Evolutionary conservation across 2,329 filamentous ascomycete species (phyloP), one percentile per base, ranked within the genome.

Genomic region (Aspergillus neoniger): DNA sequence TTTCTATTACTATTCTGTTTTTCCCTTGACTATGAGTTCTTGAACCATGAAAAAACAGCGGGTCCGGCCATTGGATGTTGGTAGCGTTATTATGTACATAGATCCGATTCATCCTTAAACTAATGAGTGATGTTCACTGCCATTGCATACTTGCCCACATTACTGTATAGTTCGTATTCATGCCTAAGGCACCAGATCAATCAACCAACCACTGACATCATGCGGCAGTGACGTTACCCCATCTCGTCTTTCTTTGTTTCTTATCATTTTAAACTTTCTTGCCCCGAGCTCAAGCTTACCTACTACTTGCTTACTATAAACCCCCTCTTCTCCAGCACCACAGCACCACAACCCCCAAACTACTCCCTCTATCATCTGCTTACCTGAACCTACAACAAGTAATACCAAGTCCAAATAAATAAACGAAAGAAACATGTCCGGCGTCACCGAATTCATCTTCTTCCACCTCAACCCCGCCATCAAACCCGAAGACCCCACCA

Each of bases 381-480:
- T 10, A 30, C 6, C 28, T 7, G 28, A 30, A 9, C 7, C 28
- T 8, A 30, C 28, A 30, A 30, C 28, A 6, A 23, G 4, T 19
- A 15, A 5, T 36, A 36, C 12, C 28, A 44, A 30, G 9, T 1
- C 2, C 4, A 2, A n/a, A 15, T 1, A n/a, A 15, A 25, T 1
- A n/a, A 15, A 25, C n/a, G 10, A 23, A 6, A 7, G 4, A 4
- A 49, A n/a, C 3, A 74, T 75, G 71, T 59, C 70, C 32, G 39
- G 62, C 55, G 67, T 73, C 64, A 72, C 65, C 52, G 71, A 79
- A 65, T 70, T 79, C 59, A 66, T 77, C 59, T 75, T 71, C 60
- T 73, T 79, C 69, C 72, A 71, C 25, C 58, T 76, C 32, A 77
- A 74, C 64, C 52, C 69, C n/a, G 66, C 69, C 32, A 72, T 78